Conservation (phyloP, 176 grass and related monocot genomes). For the Oryza punctata region DNA sequence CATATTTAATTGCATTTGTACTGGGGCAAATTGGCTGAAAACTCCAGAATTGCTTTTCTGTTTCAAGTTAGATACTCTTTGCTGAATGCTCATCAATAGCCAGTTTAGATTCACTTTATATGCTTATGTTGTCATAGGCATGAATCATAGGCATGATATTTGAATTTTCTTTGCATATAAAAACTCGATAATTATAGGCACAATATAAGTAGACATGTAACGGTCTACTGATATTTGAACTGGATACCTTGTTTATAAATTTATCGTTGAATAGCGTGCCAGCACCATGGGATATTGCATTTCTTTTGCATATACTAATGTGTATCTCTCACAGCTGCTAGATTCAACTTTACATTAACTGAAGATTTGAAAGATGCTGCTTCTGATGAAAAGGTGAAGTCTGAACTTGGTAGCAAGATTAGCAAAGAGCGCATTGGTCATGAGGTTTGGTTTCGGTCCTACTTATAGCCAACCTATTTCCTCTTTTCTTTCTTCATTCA, state of each 20-base stretch:
- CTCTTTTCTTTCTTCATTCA: background rate
- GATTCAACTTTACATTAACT: constrained; percentile 85
- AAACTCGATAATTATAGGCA: background rate
- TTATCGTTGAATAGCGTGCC: background rate
- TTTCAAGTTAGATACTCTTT: constrained; percentile 27
- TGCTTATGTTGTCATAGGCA: constrained; percentile 29
- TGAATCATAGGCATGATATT: background rate
- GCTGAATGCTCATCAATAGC: background rate
- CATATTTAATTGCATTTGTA: constrained; percentile 20
- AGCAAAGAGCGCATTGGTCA: constrained; percentile 93
- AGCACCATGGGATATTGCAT: constrained; percentile 8
- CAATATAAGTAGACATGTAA: too few species aligned
- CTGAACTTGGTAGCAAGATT: constrained; percentile 84
- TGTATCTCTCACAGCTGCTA: constrained; percentile 64
- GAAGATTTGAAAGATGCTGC: constrained; percentile 83
- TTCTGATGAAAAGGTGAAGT: constrained; percentile 81
- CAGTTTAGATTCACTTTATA: constrained; percentile 15
- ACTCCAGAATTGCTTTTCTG: constrained; percentile 4
- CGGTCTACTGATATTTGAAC: background rate
- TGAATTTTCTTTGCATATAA: background rate
- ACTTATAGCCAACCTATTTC: background rate
- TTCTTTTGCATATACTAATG: constrained; percentile 32
- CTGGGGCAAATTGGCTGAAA: background rate
- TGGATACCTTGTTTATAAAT: background rate
- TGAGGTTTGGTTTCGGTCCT: constrained; percentile 60